Evolutionary conservation across 208 protist genomes (phyloP), one percentile per base, ranked within the genome.

Genomic region (Wallacemonas sp.): DNA sequence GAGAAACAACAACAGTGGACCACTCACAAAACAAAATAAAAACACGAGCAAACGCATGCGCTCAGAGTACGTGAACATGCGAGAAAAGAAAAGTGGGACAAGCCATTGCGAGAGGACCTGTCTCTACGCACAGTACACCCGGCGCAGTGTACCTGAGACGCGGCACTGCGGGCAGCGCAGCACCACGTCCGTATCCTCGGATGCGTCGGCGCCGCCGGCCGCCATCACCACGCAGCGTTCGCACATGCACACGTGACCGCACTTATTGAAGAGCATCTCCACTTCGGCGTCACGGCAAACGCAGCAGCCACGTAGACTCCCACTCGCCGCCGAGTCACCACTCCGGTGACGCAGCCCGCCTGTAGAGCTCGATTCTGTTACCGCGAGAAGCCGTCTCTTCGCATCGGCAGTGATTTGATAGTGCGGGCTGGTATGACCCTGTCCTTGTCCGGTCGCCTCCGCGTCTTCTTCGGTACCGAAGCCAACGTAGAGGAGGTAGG

Each of bases 241-340:
- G 38, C 63, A 68, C 46, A 68, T 45, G 50, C 63, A 68, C 6
- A 62, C 54, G 39, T 70, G 52, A 15, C 54, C 64, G 22, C 64
- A 70, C 3, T 36, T 37, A 9, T 57, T 19, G 34, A 70, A 70
- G 19, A 62, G 54, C 59, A 46, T 66, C 26, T 32, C 34, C 9
- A 33, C 44, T 1, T n/a, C 44, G 30, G 39, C 26, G 19, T 65
- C 66, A 42, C 15, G 33, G 26, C 46, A 50, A 21, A 22, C 41
- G 29, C 5, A 63, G 42, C 34, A 44, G 19, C 19, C 52, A 21
- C 17, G n/a, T 36, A 58, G 32, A 26, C 15, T 37, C 53, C 19
- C n/a, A n/a, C n/a, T n/a, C n/a, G n/a, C n/a, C n/a, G n/a, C n/a
- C n/a, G n/a, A n/a, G n/a, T n/a, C n/a, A n/a, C n/a, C n/a, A n/a